Percentiles rank a stretch among this genome's conserved stretches.
Evolutionary conservation across 2,329 filamentous ascomycete species (phyloP).

Genomic region (Colletotrichum horii): DNA sequence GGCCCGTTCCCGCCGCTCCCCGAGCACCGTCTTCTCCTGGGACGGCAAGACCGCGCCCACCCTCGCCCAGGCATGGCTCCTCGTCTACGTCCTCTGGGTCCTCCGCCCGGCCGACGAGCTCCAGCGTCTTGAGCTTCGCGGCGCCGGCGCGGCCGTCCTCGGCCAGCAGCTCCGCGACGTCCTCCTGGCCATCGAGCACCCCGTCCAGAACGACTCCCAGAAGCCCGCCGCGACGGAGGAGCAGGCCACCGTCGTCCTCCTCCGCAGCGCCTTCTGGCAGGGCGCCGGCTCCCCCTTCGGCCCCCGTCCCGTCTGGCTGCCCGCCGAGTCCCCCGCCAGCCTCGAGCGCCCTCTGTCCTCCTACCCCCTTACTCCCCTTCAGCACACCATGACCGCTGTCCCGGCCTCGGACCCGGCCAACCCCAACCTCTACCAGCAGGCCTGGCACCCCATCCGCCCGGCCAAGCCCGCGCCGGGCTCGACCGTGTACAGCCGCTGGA

Average conservation of each 20-base stretch:
- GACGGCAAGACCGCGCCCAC: slow-evolving; percentile 43
- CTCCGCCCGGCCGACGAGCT: slow-evolving; percentile 52
- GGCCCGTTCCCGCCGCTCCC: slow-evolving; percentile 60
- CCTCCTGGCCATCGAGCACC: slow-evolving; percentile 55
- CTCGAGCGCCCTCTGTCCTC: slow-evolving; percentile 43
- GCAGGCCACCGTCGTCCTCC: slow-evolving; percentile 44
- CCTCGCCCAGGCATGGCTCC: slow-evolving; percentile 57
- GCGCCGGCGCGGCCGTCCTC: slow-evolving; percentile 38
- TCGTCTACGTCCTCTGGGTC: slow-evolving; percentile 58
- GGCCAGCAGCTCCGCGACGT: slow-evolving; percentile 49
- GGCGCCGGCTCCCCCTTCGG: slow-evolving; percentile 72
- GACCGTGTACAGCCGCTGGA: slow-evolving; percentile 78
- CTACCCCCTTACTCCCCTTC: slow-evolving; percentile 54
- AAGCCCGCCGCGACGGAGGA: slow-evolving; percentile 30
- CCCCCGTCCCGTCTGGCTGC: slow-evolving; percentile 66
- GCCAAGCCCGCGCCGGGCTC: slow-evolving; percentile 74
- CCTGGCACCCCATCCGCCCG: slow-evolving; percentile 73
- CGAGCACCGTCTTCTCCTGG: slow-evolving; percentile 51
- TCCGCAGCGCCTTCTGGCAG: slow-evolving; percentile 70
- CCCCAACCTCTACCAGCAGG: slow-evolving; percentile 50
- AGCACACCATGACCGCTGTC: slow-evolving; percentile 47
- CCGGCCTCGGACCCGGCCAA: slow-evolving; percentile 45
- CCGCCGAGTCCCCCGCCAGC: slow-evolving; percentile 45
- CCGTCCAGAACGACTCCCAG: slow-evolving; percentile 36
- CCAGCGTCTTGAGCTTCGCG: slow-evolving; percentile 51